Conservation (phyloP, 176 grass and related monocot species). For the Carex kokanica region DNA sequence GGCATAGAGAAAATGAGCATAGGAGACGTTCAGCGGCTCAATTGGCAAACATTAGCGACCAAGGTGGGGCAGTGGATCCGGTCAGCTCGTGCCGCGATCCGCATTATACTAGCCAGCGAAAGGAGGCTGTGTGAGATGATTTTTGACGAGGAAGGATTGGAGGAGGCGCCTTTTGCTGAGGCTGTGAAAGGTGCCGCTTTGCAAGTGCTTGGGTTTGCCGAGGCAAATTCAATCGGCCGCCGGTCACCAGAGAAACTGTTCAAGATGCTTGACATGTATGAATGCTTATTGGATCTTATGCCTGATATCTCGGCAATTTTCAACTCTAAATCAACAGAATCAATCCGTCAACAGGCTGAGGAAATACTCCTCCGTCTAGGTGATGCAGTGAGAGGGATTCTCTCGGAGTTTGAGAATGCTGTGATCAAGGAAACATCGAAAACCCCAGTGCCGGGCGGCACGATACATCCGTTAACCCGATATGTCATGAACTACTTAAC, state of each 20-base stretch:
- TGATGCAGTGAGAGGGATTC: conserved; percentile 78
- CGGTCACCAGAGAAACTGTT: conserved; percentile 88
- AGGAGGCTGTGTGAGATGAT: conserved; percentile 73
- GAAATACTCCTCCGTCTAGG: conserved; percentile 70
- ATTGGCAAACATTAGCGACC: conserved; percentile 55
- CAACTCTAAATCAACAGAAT: conserved; percentile 50
- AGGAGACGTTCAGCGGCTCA: conserved; percentile 79
- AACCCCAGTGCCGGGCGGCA: conserved; percentile 71
- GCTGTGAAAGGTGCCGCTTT: conserved; percentile 79
- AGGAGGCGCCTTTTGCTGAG: conserved; percentile 57
- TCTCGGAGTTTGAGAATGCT: conserved; percentile 86
- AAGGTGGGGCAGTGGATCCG: conserved; percentile 94
- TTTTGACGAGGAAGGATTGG: conserved; percentile 53
- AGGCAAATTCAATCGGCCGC: conserved; percentile 87
- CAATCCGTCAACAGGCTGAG: conserved; percentile 62
- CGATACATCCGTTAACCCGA: conserved; percentile 80
- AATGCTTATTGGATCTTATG: conserved; percentile 60
- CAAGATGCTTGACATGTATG: conserved; percentile 94
- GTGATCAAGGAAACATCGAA: conserved; percentile 73
- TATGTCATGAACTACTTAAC: conserved; percentile 95
- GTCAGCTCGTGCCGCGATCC: conserved; percentile 53
- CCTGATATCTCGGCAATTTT: conserved; percentile 78
- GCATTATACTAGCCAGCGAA: conserved; percentile 81
- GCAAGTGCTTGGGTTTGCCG: conserved; percentile 77
- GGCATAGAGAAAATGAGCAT: conserved; percentile 94